Conservation (phyloP, 345 rosid genomes). For the Rubroshorea leprosula region DNA sequence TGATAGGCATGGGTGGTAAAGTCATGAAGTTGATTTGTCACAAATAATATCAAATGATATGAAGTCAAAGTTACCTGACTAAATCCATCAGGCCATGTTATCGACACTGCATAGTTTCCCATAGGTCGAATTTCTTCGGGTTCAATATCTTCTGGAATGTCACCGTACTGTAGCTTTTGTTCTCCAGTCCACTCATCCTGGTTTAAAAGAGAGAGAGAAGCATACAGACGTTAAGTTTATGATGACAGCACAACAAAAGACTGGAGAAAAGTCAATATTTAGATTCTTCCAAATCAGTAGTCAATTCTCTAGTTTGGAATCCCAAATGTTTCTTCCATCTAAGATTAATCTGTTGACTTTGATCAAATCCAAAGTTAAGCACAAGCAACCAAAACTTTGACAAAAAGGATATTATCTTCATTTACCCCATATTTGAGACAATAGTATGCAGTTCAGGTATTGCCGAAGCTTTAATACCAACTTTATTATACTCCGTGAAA, state of each 20-base stretch:
- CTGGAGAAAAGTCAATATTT: conserved; percentile 2
- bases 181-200: conserved; percentile 97
- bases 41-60: neutral
- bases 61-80: conserved; percentile 46
- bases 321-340: conserved; percentile 1
- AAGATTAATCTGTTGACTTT: conserved; percentile 5
- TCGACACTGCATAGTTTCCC: conserved; percentile 97
- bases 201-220: conserved; percentile 8
- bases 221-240: neutral
- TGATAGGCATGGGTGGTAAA: conserved; percentile 3
- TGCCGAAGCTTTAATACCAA: no score
- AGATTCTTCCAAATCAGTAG: neutral
- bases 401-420: no score
- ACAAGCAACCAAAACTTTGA: no score
- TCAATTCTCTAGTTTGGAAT: conserved; percentile 5
- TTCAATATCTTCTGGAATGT: conserved; percentile 77
- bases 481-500: no score
- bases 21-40: neutral
- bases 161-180: conserved; percentile 68
- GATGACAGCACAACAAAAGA: neutral
- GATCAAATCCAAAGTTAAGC: no score
- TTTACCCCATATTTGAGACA: no score
- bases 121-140: conserved; percentile 87
- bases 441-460: no score
- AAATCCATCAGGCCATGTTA: conserved; percentile 97